A percentile compares a stretch with the other conserved stretches of the same genome.
Conservation (phyloP, 2,329 filamentous ascomycete genomes). For the Ophiocordyceps camponoti-leonardi region DNA sequence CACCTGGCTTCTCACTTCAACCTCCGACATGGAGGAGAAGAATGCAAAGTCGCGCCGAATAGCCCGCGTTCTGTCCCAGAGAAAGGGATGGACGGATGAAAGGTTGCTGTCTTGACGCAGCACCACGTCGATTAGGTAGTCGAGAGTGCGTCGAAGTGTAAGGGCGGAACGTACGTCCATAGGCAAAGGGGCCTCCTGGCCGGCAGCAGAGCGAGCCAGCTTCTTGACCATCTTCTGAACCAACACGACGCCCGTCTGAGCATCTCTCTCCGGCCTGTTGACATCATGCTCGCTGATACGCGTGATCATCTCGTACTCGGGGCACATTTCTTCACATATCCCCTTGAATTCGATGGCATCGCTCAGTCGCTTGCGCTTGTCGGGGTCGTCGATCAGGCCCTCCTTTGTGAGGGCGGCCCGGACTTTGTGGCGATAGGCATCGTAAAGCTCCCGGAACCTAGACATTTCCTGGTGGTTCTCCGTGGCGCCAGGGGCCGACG, state of each 20-base stretch:
- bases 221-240: slow-evolving; percentile 47
- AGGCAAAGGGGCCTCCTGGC: slow-evolving; percentile 48
- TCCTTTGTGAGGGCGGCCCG: slow-evolving; percentile 40
- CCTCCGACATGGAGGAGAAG: slow-evolving; percentile 39
- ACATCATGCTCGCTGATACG: slow-evolving; percentile 45
- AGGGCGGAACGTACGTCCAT: slow-evolving; percentile 48
- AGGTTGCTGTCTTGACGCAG: slow-evolving; percentile 37
- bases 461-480: slow-evolving; percentile 33
- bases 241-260: slow-evolving; percentile 24
- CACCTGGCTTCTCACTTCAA: slow-evolving; percentile 40
- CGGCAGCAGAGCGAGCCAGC: slow-evolving; percentile 48
- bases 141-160: slow-evolving; percentile 39
- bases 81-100: slow-evolving; percentile 39
- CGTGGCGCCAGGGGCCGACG: slow-evolving; percentile 33
- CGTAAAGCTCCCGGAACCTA: slow-evolving; percentile 36
- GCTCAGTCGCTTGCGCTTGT: slow-evolving; percentile 41
- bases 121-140: slow-evolving; percentile 45
- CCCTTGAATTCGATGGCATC: slow-evolving; percentile 52
- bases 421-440: slow-evolving; percentile 37
- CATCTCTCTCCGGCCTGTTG: slow-evolving; percentile 34
- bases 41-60: slow-evolving; percentile 54
- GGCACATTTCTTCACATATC: slow-evolving; percentile 54
- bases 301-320: slow-evolving; percentile 46
- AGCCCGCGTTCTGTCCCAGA: slow-evolving; percentile 52
- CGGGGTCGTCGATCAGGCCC: slow-evolving; percentile 46